Evolutionary conservation across 225 moss, liverwort and hornwort species (phyloP).

Genomic region (Polytrichum commune): DNA sequence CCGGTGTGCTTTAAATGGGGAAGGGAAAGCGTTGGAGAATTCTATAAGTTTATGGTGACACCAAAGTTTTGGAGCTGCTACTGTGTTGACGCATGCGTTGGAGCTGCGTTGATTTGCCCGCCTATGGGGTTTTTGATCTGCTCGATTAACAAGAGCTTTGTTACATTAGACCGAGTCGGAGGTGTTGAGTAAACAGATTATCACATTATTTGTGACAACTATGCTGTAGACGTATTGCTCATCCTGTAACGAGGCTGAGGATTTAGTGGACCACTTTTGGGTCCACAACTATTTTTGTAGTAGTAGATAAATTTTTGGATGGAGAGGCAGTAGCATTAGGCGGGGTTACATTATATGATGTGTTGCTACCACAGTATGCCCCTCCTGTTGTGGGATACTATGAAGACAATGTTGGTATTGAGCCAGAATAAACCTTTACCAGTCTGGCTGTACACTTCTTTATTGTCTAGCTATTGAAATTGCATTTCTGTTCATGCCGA

Average conservation of each 20-base stretch:
- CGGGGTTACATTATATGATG: background rate
- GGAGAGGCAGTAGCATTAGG: background rate
- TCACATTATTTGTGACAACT: slow-evolving; percentile 1
- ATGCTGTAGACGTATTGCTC: slow-evolving; percentile 2
- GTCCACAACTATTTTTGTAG: slow-evolving; percentile 3
- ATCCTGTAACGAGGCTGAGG: background rate
- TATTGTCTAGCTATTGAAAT: too few relatives aligned
- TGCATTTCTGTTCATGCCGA: too few relatives aligned
- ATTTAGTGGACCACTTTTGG: background rate
- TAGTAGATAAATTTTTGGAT: background rate
- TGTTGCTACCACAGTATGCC: background rate
- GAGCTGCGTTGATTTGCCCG: slow-evolving; percentile 4
- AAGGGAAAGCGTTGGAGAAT: background rate
- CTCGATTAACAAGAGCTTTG: background rate
- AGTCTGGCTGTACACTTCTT: slow-evolving; percentile 1
- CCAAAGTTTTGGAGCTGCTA: slow-evolving; percentile 7
- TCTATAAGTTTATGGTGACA: background rate
- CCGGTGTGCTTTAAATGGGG: background rate
- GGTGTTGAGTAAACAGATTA: background rate
- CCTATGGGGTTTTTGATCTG: slow-evolving; percentile 4
- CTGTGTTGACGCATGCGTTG: slow-evolving; percentile 1
- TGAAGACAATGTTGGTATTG: background rate
- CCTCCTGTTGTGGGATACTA: background rate
- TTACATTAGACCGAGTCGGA: background rate
- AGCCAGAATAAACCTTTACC: slow-evolving; percentile 1